Evolutionary conservation across 2,329 filamentous ascomycete species (phyloP).

Genomic region (Ceratocystis diversiconidia): DNA sequence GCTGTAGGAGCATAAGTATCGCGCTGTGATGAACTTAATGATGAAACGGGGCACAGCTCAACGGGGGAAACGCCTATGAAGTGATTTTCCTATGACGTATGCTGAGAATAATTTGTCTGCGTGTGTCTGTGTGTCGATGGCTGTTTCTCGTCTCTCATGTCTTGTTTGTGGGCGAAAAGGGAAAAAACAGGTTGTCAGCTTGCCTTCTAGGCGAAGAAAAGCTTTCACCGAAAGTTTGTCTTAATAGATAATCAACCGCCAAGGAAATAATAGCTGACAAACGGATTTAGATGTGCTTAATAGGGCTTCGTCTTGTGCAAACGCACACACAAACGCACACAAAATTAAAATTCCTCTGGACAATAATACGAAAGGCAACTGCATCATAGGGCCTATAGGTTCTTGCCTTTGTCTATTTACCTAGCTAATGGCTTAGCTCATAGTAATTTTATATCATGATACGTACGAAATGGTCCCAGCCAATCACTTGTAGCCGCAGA

Average conservation of each 20-base stretch:
- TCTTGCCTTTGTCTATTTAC: too few species aligned
- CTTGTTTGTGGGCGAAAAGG: not conserved
- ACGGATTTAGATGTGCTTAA: not conserved
- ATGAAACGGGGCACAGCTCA: too few species aligned
- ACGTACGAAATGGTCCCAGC: too few species aligned
- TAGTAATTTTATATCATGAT: too few species aligned
- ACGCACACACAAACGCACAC: not conserved
- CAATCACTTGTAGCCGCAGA: too few species aligned
- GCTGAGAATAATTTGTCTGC: not conserved
- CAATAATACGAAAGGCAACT: not conserved
- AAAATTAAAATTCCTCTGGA: not conserved
- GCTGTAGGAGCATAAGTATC: not conserved
- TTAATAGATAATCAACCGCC: too few species aligned
- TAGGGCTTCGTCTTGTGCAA: not conserved
- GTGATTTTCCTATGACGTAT: not conserved
- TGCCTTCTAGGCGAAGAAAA: not conserved
- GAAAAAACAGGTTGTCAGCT: not conserved
- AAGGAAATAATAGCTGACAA: not conserved
- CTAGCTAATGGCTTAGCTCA: too few species aligned
- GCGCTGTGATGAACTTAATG: not conserved
- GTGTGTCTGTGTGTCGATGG: not conserved
- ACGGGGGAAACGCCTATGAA: too few species aligned
- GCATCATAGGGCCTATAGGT: not conserved
- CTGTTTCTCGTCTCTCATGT: not conserved
- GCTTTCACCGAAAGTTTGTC: not conserved